A percentile compares a stretch with the other conserved stretches of the same genome.
phyloP scores from a whole-genome alignment of 2,329 filamentous ascomycete genomes.

The Dryadomyces quercus-mongolicae region DNA sequence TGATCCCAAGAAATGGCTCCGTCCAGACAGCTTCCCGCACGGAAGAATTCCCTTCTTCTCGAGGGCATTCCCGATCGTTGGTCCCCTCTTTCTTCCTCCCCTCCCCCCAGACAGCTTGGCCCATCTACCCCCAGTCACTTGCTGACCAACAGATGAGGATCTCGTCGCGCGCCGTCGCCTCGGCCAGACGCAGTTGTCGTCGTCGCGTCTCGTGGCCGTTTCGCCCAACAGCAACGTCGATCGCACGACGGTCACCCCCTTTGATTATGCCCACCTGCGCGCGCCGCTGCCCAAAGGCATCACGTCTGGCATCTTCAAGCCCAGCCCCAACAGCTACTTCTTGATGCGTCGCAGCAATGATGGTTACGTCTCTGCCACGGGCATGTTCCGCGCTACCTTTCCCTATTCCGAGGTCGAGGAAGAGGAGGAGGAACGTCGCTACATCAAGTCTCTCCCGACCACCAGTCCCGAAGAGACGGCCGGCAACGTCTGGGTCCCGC shows the following conservation, averaged over 20 bases:
- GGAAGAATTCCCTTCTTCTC: constrained; percentile 41
- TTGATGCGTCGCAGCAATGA: constrained; percentile 85
- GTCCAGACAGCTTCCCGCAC: constrained; percentile 25
- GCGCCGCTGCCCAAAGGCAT: constrained; percentile 88
- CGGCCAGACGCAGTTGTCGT: constrained; percentile 80
- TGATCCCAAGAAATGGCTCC: constrained; percentile 12
- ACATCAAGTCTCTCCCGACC: constrained; percentile 70
- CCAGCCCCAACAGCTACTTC: constrained; percentile 86
- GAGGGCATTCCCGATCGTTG: constrained; percentile 40
- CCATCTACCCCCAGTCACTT: background rate
- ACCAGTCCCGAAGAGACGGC: constrained; percentile 88
- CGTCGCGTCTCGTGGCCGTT: constrained; percentile 66
- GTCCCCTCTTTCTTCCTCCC: background rate
- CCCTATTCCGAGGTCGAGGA: constrained; percentile 63
- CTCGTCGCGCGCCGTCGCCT: constrained; percentile 76
- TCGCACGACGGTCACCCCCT: constrained; percentile 62
- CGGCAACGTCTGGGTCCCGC: constrained; percentile 92
- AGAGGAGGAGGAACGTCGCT: constrained; percentile 65
- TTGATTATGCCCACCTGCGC: constrained; percentile 93
- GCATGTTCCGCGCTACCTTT: constrained; percentile 88
- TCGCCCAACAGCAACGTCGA: constrained; percentile 60
- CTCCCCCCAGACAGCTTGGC: background rate
- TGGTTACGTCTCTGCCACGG: constrained; percentile 73
- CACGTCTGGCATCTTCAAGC: constrained; percentile 84
- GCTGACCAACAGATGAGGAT: constrained; percentile 46